Evolutionary conservation across 768 basidiomycete genomes (phyloP).

Genomic region (Royoungia palumana): DNA sequence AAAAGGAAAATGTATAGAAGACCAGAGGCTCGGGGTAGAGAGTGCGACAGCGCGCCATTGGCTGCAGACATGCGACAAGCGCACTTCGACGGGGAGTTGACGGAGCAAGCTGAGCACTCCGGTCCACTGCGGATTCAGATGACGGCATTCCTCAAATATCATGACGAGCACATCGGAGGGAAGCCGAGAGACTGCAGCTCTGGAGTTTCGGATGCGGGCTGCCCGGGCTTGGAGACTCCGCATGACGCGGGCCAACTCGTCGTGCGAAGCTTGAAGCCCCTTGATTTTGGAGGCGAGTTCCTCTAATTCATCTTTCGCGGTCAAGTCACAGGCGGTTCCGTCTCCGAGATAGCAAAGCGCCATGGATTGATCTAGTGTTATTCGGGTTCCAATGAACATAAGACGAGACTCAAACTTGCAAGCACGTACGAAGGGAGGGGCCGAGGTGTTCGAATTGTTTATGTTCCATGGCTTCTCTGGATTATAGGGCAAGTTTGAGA

Average conservation of each 20-base stretch:
- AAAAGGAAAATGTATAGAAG: constrained; percentile 31
- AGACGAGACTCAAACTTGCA: not conserved
- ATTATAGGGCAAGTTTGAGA: constrained; percentile 26
- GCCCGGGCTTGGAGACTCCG: constrained; percentile 28
- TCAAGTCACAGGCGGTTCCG: constrained; percentile 5
- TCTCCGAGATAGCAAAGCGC: constrained; percentile 24
- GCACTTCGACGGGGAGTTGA: constrained; percentile 32
- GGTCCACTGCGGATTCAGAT: constrained; percentile 30
- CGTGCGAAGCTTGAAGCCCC: constrained; percentile 28
- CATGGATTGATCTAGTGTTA: constrained; percentile 17
- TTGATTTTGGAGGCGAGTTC: constrained; percentile 25
- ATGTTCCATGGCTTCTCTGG: constrained; percentile 17
- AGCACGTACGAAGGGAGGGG: constrained; percentile 22
- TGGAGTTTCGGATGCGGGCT: constrained; percentile 31
- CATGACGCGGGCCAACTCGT: constrained; percentile 25
- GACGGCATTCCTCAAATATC: constrained; percentile 31
- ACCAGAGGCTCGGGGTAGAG: constrained; percentile 34
- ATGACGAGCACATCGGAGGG: constrained; percentile 31
- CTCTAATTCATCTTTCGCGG: constrained; percentile 23
- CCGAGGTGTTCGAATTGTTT: constrained; percentile 17
- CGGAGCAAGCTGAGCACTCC: constrained; percentile 32
- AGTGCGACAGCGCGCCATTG: constrained; percentile 37
- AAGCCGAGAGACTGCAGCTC: constrained; percentile 28
- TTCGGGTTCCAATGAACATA: constrained; percentile 4
- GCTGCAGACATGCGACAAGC: constrained; percentile 33